Conservation (phyloP, 306 rosid genomes). For the Medicago truncatula region DNA sequence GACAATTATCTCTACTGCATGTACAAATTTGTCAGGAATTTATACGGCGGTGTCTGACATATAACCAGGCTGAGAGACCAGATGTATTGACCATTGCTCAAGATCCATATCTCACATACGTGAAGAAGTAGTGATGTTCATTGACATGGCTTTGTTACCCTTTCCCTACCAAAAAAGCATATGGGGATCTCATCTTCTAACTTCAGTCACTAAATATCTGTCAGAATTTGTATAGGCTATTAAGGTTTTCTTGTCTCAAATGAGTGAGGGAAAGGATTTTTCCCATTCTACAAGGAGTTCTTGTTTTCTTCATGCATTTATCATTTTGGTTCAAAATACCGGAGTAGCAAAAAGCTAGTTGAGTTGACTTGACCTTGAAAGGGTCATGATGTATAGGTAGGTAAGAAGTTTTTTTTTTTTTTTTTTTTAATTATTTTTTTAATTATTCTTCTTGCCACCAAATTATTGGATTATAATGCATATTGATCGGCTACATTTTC, state of each 20-base stretch:
- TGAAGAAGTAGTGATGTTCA: conserved; percentile 62
- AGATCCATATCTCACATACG: conserved; percentile 86
- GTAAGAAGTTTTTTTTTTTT: conserved; percentile 9
- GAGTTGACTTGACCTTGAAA: conserved; percentile 39
- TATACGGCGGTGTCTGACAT: conserved; percentile 86
- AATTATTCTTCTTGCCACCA: conserved; percentile 27
- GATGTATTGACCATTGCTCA: conserved; percentile 88
- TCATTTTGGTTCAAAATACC: conserved; percentile 30
- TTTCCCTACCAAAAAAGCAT: conserved; percentile 24
- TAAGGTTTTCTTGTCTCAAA: conserved; percentile 47
- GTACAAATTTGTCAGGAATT: conserved; percentile 63
- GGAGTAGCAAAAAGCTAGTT: conserved; percentile 20
- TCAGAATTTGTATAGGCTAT: conserved; percentile 63
- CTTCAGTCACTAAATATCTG: conserved; percentile 36
- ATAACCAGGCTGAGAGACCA: conserved; percentile 92
- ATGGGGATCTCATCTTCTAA: conserved; percentile 46
- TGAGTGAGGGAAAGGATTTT: conserved; percentile 39
- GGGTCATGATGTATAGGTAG: conserved; percentile 50
- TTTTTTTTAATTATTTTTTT: too few species aligned
- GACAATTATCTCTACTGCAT: conserved; percentile 5
- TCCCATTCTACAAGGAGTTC: conserved; percentile 35
- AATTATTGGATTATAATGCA: conserved; percentile 33
- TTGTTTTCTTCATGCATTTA: conserved; percentile 32
- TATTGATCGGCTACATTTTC: conserved; percentile 29
- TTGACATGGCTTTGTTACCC: conserved; percentile 36